Conservation (phyloP, 192 early-diverging fungal species). For the Pilaira anomala region DNA sequence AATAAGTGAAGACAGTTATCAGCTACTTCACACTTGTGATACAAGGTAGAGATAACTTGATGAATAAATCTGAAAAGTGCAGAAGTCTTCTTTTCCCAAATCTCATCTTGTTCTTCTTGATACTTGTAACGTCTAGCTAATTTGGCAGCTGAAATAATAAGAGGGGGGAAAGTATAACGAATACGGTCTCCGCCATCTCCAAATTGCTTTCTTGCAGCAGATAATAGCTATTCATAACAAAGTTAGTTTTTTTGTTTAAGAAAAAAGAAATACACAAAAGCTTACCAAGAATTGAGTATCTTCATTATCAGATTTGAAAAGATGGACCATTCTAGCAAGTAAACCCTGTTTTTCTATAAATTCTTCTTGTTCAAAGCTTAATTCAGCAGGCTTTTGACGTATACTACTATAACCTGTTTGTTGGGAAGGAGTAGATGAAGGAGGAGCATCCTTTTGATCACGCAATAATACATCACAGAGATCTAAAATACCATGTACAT, state of each 20-base stretch:
- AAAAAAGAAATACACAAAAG: background rate
- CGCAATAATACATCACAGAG: constrained; percentile 77
- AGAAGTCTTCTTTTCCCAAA: constrained; percentile 70
- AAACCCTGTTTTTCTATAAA: constrained; percentile 89
- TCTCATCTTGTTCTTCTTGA: constrained; percentile 49
- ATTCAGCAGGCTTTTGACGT: constrained; percentile 40
- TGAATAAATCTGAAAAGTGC: constrained; percentile 86
- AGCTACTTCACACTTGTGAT: constrained; percentile 58
- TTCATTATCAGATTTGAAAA: constrained; percentile 66
- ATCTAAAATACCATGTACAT: constrained; percentile 78
- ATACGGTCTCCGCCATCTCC: constrained; percentile 89
- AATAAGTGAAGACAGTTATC: constrained; percentile 76
- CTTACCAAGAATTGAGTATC: constrained; percentile 76
- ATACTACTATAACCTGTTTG: constrained; percentile 31
- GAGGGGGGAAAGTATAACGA: constrained; percentile 87
- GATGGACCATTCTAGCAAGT: constrained; percentile 76
- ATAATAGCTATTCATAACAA: constrained; percentile 57
- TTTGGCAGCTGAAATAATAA: constrained; percentile 68
- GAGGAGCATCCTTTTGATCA: constrained; percentile 72
- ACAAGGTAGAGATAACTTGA: constrained; percentile 73
- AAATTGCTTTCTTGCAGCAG: constrained; percentile 81
- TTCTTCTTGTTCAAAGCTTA: constrained; percentile 78
- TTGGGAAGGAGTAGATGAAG: constrained; percentile 28
- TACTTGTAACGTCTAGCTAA: constrained; percentile 57
- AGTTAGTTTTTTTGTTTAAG: constrained; percentile 2